Conservation (phyloP, 306 rosid species). For the Astragalus glycyphyllos region DNA sequence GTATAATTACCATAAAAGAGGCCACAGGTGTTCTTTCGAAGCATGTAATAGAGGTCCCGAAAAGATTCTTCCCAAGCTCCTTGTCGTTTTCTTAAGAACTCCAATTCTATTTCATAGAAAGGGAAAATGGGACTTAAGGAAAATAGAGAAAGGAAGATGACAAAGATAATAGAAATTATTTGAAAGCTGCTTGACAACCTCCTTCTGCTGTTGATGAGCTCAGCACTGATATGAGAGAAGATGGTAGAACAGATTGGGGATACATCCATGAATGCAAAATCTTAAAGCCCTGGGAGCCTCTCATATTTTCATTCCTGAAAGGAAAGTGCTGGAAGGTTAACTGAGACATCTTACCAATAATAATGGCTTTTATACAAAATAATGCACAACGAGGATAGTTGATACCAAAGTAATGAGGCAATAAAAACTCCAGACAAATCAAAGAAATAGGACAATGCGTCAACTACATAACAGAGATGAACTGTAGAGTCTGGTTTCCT, state of each 20-base stretch:
- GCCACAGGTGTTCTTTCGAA: constrained; percentile 75
- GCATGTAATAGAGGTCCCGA: constrained; percentile 85
- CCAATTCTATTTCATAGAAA: constrained; percentile 66
- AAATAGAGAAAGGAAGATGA: constrained; percentile 17
- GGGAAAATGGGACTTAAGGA: constrained; percentile 22
- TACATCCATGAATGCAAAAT: constrained; percentile 87
- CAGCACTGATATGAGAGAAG: constrained; percentile 74
- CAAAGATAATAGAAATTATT: constrained; percentile 13
- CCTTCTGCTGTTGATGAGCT: constrained; percentile 68
- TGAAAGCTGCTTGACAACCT: constrained; percentile 55
- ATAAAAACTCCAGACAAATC: constrained; percentile 17
- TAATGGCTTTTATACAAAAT: constrained; percentile 8
- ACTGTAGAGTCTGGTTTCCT: background rate
- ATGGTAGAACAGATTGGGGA: constrained; percentile 85
- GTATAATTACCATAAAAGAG: constrained; percentile 82
- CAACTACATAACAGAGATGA: constrained; percentile 7
- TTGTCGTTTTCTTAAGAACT: constrained; percentile 77
- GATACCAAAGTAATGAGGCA: constrained; percentile 33
- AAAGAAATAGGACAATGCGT: background rate
- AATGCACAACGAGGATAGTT: constrained; percentile 21
- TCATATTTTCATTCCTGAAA: constrained; percentile 50
- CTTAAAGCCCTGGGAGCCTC: constrained; percentile 49
- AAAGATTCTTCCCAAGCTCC: constrained; percentile 88
- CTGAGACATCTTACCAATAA: constrained; percentile 50
- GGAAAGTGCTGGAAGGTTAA: constrained; percentile 45